Percentiles rank a stretch among this genome's conserved stretches.
Evolutionary conservation across 2,329 filamentous ascomycete species (phyloP).

Genomic region (Claviceps maximensis): DNA sequence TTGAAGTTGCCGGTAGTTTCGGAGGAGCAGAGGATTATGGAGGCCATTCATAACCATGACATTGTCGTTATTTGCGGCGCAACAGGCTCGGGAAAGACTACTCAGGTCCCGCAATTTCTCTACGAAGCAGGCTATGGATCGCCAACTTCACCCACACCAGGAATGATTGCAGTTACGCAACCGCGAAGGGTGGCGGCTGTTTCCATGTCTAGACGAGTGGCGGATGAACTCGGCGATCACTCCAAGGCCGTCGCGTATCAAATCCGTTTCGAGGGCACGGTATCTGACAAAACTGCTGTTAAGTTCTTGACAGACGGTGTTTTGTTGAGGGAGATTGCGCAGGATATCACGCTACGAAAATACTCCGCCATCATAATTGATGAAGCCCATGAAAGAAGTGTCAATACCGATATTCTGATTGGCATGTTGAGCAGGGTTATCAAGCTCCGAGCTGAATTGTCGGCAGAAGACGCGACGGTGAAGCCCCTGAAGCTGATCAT

Average conservation of each 20-base stretch:
- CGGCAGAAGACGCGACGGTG: constrained; percentile 53
- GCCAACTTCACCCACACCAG: constrained; percentile 62
- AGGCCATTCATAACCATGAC: constrained; percentile 85
- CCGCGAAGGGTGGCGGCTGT: constrained; percentile 89
- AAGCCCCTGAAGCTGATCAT: constrained; percentile 86
- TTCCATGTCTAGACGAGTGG: constrained; percentile 89
- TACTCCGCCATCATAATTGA: constrained; percentile 94
- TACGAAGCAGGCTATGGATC: constrained; percentile 88
- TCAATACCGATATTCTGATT: constrained; percentile 97
- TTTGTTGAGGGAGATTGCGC: constrained; percentile 75
- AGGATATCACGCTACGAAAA: constrained; percentile 76
- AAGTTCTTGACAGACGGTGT: constrained; percentile 99
- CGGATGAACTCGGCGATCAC: constrained; percentile 67
- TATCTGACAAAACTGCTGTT: constrained; percentile 67
- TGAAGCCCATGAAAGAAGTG: constrained; percentile 91
- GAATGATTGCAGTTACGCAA: constrained; percentile 91
- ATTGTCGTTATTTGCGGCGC: constrained; percentile 86
- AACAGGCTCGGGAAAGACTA: constrained; percentile 95
- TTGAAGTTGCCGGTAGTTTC: constrained; percentile 78
- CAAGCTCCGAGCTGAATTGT: constrained; percentile 64
- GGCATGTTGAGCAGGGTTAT: constrained; percentile 93
- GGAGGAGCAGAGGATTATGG: constrained; percentile 96
- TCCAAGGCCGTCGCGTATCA: constrained; percentile 77
- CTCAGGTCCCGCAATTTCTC: constrained; percentile 90
- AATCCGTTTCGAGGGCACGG: constrained; percentile 85